Evolutionary conservation across 306 rosid species (phyloP).

Genomic region (Rubus parviflorus): DNA sequence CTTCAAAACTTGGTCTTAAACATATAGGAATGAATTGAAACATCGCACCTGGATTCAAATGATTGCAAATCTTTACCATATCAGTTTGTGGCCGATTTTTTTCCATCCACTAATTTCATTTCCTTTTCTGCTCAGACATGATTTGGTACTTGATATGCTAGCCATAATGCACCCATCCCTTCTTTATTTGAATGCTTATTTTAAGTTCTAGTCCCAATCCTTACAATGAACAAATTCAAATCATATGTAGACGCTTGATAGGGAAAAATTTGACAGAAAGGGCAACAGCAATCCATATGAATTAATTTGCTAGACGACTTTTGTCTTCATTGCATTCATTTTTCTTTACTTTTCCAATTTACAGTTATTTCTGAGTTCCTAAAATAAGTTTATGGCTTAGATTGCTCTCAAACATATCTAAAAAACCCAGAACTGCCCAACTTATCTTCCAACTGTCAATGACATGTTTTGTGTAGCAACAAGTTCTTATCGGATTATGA

Average conservation of each 20-base stretch:
- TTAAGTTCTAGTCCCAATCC: neutral
- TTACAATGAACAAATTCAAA: neutral
- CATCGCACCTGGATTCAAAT: neutral
- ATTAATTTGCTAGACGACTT: neutral
- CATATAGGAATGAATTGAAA: neutral
- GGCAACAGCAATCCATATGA: neutral
- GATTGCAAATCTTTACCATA: neutral
- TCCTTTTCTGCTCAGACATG: neutral
- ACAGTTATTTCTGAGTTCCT: too few species aligned
- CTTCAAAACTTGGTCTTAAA: neutral
- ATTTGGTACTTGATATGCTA: neutral
- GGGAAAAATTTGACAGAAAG: neutral
- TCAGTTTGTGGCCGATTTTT: neutral
- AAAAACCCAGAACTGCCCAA: too few species aligned
- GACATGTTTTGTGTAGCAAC: neutral
- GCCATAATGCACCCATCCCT: slow-evolving; percentile 1
- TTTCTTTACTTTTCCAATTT: too few species aligned
- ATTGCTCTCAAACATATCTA: too few species aligned
- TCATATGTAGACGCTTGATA: neutral
- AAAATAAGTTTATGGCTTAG: too few species aligned
- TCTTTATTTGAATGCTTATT: neutral
- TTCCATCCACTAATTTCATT: neutral
- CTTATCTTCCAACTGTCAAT: neutral
- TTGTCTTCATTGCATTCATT: too few species aligned
- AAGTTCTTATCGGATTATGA: neutral